Evolutionary conservation across 768 basidiomycete genomes (phyloP).

Genomic region (Neoboletus subvelutipes): DNA sequence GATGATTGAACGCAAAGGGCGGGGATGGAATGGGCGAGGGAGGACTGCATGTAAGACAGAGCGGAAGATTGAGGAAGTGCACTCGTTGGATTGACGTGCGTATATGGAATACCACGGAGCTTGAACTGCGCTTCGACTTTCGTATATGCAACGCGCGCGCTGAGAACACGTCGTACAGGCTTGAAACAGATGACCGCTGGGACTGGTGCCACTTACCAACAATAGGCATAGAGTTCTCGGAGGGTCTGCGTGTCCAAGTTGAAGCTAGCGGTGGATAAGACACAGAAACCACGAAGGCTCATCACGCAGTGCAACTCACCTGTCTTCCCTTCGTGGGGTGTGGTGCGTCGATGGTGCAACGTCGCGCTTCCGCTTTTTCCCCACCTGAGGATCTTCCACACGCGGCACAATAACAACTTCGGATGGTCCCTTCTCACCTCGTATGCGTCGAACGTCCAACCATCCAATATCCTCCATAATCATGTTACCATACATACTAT

Average conservation of each 20-base stretch:
- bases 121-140: conserved; percentile 89
- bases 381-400: conserved; percentile 21
- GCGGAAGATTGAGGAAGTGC: conserved; percentile 42
- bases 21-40: conserved; percentile 75
- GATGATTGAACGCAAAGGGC: conserved; percentile 80
- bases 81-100: conserved; percentile 62
- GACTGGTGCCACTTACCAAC: conserved; percentile 57
- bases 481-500: conserved; percentile 58
- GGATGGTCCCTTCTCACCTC: conserved; percentile 38
- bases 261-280: conserved; percentile 39
- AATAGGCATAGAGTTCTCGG: conserved; percentile 82
- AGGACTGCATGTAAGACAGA: conserved; percentile 62
- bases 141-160: conserved; percentile 87
- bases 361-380: conserved; percentile 34
- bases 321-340: conserved; percentile 26
- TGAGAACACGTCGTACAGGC: conserved; percentile 27
- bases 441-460: conserved; percentile 72
- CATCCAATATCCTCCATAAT: conserved; percentile 77
- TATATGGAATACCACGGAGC: conserved; percentile 73
- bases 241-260: conserved; percentile 70
- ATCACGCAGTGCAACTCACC: conserved; percentile 16
- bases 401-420: conserved; percentile 14
- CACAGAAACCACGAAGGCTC: neutral
- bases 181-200: neutral
- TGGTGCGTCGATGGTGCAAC: neutral